These are phyloP conservation scores for Colletotrichum horii DNA, from an alignment of 2,329 filamentous ascomycete genomes.

Conservation along the genomic window DNA sequence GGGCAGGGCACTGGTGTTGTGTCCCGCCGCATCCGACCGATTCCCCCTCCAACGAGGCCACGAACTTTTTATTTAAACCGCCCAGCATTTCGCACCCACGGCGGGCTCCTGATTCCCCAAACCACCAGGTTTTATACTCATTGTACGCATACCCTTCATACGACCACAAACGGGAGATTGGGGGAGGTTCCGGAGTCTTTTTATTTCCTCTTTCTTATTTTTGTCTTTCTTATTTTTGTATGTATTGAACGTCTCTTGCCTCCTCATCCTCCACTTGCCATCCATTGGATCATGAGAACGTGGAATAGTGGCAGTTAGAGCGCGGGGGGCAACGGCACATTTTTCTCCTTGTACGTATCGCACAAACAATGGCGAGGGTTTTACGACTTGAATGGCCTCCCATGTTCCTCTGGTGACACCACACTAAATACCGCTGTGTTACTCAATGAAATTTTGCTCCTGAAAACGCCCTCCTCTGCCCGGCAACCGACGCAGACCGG, in stretches of 20 bases:
- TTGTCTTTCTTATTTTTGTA: slow-evolving; percentile 11
- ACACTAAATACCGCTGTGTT: not conserved
- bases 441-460: not conserved
- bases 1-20: not conserved
- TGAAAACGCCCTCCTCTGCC: not conserved
- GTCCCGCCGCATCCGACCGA: not conserved
- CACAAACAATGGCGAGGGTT: not conserved
- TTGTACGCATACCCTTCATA: slow-evolving; percentile 15
- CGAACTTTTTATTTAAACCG: not conserved
- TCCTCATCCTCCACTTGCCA: not conserved
- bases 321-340: not conserved
- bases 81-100: not conserved
- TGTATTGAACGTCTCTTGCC: not conserved
- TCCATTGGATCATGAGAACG: not conserved
- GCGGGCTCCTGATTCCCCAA: slow-evolving; percentile 15
- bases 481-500: not conserved
- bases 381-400: not conserved
- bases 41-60: slow-evolving; percentile 4
- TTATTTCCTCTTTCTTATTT: not conserved
- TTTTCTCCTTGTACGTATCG: slow-evolving; percentile 9
- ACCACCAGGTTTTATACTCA: not conserved
- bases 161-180: not conserved
- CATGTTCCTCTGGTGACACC: not conserved
- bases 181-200: not conserved
- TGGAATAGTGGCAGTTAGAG: not conserved